Percentiles rank a stretch among this genome's conserved stretches.
phyloP scores from a whole-genome alignment of 2,329 filamentous ascomycete species.

The Sarocladium oryzae region DNA sequence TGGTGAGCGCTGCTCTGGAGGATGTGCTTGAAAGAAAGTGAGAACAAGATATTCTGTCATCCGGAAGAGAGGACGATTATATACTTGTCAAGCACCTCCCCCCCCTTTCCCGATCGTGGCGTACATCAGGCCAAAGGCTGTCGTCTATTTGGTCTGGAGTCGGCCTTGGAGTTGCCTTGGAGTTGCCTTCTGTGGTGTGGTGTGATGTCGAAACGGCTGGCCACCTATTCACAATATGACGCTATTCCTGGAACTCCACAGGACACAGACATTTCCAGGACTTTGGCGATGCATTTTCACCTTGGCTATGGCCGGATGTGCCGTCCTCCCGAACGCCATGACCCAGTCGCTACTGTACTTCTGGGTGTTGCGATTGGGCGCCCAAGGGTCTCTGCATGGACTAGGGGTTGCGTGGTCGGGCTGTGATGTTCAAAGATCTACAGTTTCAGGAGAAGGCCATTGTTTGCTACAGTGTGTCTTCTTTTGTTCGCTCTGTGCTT shows the following conservation, averaged over 20 bases:
- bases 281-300: too few relatives aligned
- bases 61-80: conserved; percentile 4
- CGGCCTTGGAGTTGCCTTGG: too few relatives aligned
- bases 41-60: not conserved
- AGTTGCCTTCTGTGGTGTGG: too few relatives aligned
- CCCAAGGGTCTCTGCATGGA: too few relatives aligned
- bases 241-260: conserved; percentile 1
- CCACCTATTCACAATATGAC: not conserved
- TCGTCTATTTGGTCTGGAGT: not conserved
- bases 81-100: conserved; percentile 11
- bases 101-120: not conserved
- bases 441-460: not conserved
- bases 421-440: too few relatives aligned
- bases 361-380: conserved; percentile 2
- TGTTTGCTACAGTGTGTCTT: not conserved
- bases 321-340: not conserved
- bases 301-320: not conserved
- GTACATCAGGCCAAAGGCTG: not conserved
- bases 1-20: conserved; percentile 12
- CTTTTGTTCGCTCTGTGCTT: too few relatives aligned
- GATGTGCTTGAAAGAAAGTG: not conserved
- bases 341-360: not conserved
- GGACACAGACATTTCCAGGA: too few relatives aligned
- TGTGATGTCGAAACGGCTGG: too few relatives aligned
- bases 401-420: too few relatives aligned